Base-by-base conservation (phyloP, 1,139 yeast species). In the Torulaspora pretoriensis region DNA sequence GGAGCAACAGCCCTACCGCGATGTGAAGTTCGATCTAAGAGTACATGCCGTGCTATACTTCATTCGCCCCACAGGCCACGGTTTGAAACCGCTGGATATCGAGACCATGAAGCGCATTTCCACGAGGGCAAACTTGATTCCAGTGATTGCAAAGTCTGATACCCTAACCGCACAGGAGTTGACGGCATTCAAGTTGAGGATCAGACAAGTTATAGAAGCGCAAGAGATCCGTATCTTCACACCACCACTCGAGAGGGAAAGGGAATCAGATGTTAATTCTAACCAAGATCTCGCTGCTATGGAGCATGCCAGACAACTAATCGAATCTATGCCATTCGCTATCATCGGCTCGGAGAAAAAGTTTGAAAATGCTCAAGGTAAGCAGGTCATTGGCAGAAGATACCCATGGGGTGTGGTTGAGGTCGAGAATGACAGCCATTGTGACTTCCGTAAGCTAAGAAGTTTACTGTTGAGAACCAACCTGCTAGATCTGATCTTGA, bases 351-450 rank as follows among this genome's bases (percentile, higher is more conserved):
- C 96, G 8, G 96, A 88, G 65, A 83, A 83, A 51, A 95, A 86
- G 60, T 83, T 81, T 51, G 90, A 87, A 61, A 74, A 83, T 42
- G 74, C 81, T 19, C 81, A 83, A 37, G 97, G 96, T 31, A 75
- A 78, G 53, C 72, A 77, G 52, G 90, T 88, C 39, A 78, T 85
- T 53, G 98, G 96, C 38, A 83, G 99, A 69, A 87, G 87, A 66
- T 92, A 92, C 64, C 90, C 95, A 51, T 92, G 98, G 98, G 98
- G 98, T 35, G 74, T 87, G 44, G 97, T 92, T 42, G 97, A 92
- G 68, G 96, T 92, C 42, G 98, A 92, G 68, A 92, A 92, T 67
- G 97, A 90, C 63, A 77, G 77, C 50, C 97, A 92, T 66, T 90
- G 97, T 70, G 98, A 92, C 68, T 92, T 94, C 72, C 82, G 88